These are phyloP conservation scores for Benincasa hispida DNA, from an alignment of 306 rosid species.

Conservation along the genomic window DNA sequence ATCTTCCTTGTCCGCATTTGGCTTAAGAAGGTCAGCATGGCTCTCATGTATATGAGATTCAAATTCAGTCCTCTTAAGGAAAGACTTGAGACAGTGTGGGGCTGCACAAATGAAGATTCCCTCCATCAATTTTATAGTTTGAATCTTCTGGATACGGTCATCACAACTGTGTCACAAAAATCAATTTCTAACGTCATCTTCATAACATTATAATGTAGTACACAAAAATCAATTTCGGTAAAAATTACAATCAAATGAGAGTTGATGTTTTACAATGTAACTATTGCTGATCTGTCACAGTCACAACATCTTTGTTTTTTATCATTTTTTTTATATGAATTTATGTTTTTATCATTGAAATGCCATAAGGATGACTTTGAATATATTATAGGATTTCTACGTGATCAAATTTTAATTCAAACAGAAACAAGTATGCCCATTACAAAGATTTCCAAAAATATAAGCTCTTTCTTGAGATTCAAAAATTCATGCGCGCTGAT, in stretches of 20 bases:
- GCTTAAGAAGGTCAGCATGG: slow-evolving; percentile 62
- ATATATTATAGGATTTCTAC: neutral
- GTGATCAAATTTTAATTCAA: neutral
- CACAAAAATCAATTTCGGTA: neutral
- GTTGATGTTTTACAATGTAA: neutral
- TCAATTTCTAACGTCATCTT: neutral
- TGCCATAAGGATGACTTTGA: neutral
- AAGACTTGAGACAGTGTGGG: slow-evolving; percentile 93
- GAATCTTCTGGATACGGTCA: slow-evolving; percentile 96
- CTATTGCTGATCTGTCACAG: neutral
- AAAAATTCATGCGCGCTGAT: neutral
- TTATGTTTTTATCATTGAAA: neutral
- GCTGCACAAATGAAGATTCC: slow-evolving; percentile 96
- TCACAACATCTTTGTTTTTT: neutral
- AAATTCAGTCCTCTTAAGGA: slow-evolving; percentile 64
- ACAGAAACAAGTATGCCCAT: neutral
- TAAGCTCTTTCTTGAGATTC: neutral
- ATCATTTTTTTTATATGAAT: too few relatives aligned
- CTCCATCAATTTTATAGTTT: slow-evolving; percentile 94
- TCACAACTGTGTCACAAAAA: slow-evolving; percentile 59
- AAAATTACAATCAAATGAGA: neutral
- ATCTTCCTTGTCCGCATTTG: slow-evolving; percentile 70
- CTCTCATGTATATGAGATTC: slow-evolving; percentile 79
- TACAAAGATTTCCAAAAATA: neutral
- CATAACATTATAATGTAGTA: neutral